Base-by-base conservation (phyloP, 768 basidiomycete species). In the Pleurotus citrinopileatus region DNA sequence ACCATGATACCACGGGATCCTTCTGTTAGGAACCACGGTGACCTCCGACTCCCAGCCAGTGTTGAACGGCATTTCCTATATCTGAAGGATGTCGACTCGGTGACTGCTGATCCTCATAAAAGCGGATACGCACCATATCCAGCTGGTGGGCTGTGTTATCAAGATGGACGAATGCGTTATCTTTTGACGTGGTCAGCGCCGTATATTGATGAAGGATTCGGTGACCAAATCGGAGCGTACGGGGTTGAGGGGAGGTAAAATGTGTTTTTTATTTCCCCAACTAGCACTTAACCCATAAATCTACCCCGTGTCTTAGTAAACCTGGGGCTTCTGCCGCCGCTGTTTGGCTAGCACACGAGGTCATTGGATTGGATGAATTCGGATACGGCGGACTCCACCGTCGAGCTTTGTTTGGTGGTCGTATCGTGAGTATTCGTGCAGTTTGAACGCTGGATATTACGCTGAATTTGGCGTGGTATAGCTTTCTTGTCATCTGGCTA, bases 191-290 rank as follows among this genome's bases (percentile, higher is more conserved):
- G 73, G 73, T 62, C 63, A n/a, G 61, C 55, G 43, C 72, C 64
- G 20, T 69, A 63, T 50, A 52, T 69, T 28, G 28, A 61, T 23
- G 59, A 56, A 17, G 61, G 60, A 27, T 57, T 53, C 15, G 66
- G 44, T 0, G 69, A 67, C 50, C 72, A 61, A 45, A 74, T 78
- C 23, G 78, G 78, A 0, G 59, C 71, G 0, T 78, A 76, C 55
- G 78, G 78, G 2, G 62, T 80, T 22, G 77, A 78, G 59, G 78
- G 78, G 54, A 78, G 76, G 77, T 76, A 20, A 52, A 44, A 27
- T 34, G 17, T 13, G n/a, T 46, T 56, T 53, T 9, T 55, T 28
- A 45, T 56, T 52, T 22, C 8, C 17, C 15, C 17, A 34, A 3
- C n/a, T 26, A 10, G 15, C 19, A 12, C 9, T 42, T n/a, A 42